Evolutionary conservation across 192 early-diverging fungal genomes (phyloP).

Genomic region (Rhizophagus sp.): DNA sequence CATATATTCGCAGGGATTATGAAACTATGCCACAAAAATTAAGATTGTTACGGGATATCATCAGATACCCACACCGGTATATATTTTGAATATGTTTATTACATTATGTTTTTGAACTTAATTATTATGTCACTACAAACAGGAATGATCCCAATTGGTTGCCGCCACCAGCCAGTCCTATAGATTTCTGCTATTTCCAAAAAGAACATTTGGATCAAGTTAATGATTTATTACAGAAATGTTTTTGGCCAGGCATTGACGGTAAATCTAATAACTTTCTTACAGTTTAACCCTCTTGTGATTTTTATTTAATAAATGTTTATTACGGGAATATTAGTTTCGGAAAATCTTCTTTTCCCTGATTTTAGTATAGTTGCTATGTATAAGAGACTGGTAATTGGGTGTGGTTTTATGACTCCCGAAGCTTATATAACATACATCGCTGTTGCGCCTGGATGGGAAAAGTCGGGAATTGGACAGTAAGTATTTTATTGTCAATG

Average conservation of each 20-base stretch:
- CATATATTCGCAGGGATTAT: constrained; percentile 82
- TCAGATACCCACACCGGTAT: constrained; percentile 37
- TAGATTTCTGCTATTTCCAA: constrained; percentile 83
- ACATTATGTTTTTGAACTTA: background rate
- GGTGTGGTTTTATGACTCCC: constrained; percentile 91
- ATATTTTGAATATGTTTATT: constrained; percentile 27
- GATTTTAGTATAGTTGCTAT: constrained; percentile 85
- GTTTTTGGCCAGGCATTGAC: constrained; percentile 92
- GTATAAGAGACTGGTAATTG: constrained; percentile 77
- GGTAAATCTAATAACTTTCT: constrained; percentile 39
- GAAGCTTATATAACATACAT: constrained; percentile 90
- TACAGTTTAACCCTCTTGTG: background rate
- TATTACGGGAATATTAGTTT: constrained; percentile 48
- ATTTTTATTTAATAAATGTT: background rate
- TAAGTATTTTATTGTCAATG: constrained; percentile 33
- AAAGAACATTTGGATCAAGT: constrained; percentile 67
- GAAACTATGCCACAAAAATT: constrained; percentile 51
- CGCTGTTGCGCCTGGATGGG: constrained; percentile 84
- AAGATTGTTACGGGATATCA: constrained; percentile 48
- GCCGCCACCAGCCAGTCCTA: constrained; percentile 39
- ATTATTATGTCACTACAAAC: constrained; percentile 21
- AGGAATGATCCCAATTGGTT: constrained; percentile 21
- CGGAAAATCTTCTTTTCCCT: constrained; percentile 77
- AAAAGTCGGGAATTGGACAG: constrained; percentile 79
- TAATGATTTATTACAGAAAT: constrained; percentile 70